Evolutionary conservation across 2,329 filamentous ascomycete species (phyloP).

Genomic region (Pseudopithomyces chartarum): DNA sequence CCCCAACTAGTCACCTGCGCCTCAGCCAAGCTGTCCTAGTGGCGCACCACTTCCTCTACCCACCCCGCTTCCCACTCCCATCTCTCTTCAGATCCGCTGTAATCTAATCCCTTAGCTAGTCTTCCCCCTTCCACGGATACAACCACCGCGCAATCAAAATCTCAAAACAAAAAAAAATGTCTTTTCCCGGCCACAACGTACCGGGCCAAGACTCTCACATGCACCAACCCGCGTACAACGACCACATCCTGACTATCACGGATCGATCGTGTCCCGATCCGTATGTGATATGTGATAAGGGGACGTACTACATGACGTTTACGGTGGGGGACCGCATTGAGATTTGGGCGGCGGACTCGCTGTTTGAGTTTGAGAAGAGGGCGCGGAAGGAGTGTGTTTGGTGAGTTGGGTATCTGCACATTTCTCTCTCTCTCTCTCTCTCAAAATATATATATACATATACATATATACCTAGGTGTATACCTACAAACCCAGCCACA

Average conservation of each 20-base stretch:
- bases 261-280: constrained; percentile 50
- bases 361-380: constrained; percentile 47
- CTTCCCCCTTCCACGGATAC: no score
- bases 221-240: constrained; percentile 39
- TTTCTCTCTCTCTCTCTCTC: no score
- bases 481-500: neutral
- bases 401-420: constrained; percentile 22
- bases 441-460: neutral
- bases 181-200: constrained; percentile 10
- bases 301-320: constrained; percentile 53
- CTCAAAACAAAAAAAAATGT: no score
- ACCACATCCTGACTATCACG: constrained; percentile 50
- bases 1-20: neutral
- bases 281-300: constrained; percentile 49
- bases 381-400: constrained; percentile 48
- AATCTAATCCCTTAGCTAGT: no score
- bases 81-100: no score
- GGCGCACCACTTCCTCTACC: no score
- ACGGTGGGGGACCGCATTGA: constrained; percentile 52
- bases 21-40: neutral
- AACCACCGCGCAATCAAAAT: no score
- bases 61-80: no score
- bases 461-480: no score
- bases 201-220: constrained; percentile 22
- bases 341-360: constrained; percentile 49